Evolutionary conservation across 1,284 basidiomycete genomes (phyloP).

Genomic region (Sphaerobolus stellatus): DNA sequence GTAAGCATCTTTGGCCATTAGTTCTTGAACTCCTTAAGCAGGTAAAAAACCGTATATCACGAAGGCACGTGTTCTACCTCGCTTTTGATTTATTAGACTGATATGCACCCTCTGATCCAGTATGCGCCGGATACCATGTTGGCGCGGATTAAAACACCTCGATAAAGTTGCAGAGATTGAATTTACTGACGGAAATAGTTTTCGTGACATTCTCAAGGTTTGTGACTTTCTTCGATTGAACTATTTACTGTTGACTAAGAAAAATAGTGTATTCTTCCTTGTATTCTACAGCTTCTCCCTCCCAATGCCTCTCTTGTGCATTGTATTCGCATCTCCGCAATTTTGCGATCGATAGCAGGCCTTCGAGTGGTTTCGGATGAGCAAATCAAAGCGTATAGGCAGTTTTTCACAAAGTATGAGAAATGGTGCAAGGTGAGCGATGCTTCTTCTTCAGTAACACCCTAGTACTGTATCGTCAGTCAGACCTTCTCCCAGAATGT

Average conservation of each 20-base stretch:
- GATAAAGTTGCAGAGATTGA: neutral
- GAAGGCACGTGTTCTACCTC: too few species aligned
- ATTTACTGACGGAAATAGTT: neutral
- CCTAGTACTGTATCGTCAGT: neutral
- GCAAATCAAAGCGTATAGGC: too few species aligned
- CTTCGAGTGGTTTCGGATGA: neutral
- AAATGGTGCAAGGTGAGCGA: neutral
- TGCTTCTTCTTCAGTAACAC: neutral
- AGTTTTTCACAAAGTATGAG: too few species aligned
- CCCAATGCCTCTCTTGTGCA: neutral
- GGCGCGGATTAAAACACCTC: neutral
- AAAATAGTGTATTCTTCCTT: neutral
- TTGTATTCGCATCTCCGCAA: neutral
- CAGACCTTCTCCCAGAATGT: neutral
- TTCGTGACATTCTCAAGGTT: neutral
- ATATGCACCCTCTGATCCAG: too few species aligned
- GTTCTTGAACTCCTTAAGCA: neutral
- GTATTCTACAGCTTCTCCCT: neutral
- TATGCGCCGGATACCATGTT: neutral
- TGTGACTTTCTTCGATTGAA: too few species aligned
- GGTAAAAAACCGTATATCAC: too few species aligned
- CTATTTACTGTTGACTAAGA: too few species aligned
- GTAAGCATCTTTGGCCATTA: neutral
- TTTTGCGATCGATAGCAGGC: neutral
- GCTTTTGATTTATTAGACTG: too few species aligned